Evolutionary conservation across 352 stramenopile genomes (phyloP).

Genomic region (Phytophthora quininea): DNA sequence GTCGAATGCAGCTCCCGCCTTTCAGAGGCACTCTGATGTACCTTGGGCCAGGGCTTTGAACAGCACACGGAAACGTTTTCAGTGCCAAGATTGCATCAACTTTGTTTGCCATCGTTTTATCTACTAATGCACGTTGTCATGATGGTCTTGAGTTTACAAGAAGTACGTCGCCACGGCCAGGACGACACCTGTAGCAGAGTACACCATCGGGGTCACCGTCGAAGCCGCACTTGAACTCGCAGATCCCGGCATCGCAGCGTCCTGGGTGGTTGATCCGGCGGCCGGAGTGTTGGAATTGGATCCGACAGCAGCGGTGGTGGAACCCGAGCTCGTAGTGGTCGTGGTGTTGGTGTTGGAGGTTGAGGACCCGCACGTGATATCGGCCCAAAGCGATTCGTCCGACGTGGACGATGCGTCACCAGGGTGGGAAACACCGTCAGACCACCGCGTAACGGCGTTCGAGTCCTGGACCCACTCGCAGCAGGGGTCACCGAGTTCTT

Average conservation of each 20-base stretch:
- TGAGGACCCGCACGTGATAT: conserved; percentile 24
- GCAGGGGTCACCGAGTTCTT: conserved; percentile 86
- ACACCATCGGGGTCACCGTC: conserved; percentile 18
- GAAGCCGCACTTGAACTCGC: conserved; percentile 4
- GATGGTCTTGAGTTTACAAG: conserved; percentile 18
- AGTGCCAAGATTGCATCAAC: no score
- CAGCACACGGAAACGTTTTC: no score
- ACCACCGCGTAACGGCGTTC: conserved; percentile 31
- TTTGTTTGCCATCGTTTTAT: no score
- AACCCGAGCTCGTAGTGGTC: conserved; percentile 12
- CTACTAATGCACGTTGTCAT: no score
- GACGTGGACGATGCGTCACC: conserved; percentile 31
- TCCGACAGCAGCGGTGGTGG: conserved; percentile 16
- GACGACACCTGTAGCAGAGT: conserved; percentile 20
- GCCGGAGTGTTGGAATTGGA: conserved; percentile 4
- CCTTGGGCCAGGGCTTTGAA: no score
- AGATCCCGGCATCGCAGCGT: conserved; percentile 11
- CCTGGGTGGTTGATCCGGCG: conserved; percentile 9
- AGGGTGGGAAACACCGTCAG: conserved; percentile 38
- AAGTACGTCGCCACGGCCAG: conserved; percentile 23
- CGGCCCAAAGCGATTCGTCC: conserved; percentile 38
- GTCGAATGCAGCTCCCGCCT: background rate
- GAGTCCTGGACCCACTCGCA: conserved; percentile 72
- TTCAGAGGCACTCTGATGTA: background rate
- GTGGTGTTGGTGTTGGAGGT: conserved; percentile 24